Base-by-base conservation (phyloP, 192 early-diverging fungal species). In the Linderina pennispora region DNA sequence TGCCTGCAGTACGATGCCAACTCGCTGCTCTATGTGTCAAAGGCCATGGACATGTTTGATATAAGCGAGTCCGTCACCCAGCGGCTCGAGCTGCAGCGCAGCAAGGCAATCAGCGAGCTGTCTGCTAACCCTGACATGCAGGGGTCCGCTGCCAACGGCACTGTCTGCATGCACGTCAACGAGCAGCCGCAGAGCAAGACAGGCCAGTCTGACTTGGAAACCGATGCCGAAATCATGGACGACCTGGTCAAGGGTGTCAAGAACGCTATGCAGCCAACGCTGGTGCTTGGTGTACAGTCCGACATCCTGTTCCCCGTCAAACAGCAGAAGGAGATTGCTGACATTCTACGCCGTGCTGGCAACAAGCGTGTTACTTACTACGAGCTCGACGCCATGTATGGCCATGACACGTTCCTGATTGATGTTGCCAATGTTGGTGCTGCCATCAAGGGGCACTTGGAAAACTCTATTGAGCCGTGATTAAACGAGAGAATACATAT, bases 31-130 rank as follows among this genome's bases (percentile, higher is more conserved):
- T 98, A 95, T 55, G 80, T 98, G 16, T 92, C 90, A 42, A 94
- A 96, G 59, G 87, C 95, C 32, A 98, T 98, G 95, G 95, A 98
- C 50, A 80, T 98, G 84, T 98, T 98, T 77, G 92, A 98, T 58
- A 87, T 98, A 71, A 87, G 84, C 23, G 54, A 53, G 1, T 80
- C 81, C 6, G 59, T 69, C 17, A 58, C 72, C 3, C 48, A 55
- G 23, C 53, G 55, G 17, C 61, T 84, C 1, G 39, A 40, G 0
- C 13, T 45, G 6, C 77, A 77, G 28, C 60, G 82, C 22, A 43
- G 59, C 5, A 22, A 38, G 9, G 81, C 76, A 43, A 32, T 22
- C 15, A 45, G 26, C 8, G 45, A 72, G 16, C 25, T 58, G 7
- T 14, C 5, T 8, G 14, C 6, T 8, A 22, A 22, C 38, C 17